phyloP scores from a whole-genome alignment of 2,329 filamentous ascomycete species.

The Dendrostoma leiphaemia region DNA sequence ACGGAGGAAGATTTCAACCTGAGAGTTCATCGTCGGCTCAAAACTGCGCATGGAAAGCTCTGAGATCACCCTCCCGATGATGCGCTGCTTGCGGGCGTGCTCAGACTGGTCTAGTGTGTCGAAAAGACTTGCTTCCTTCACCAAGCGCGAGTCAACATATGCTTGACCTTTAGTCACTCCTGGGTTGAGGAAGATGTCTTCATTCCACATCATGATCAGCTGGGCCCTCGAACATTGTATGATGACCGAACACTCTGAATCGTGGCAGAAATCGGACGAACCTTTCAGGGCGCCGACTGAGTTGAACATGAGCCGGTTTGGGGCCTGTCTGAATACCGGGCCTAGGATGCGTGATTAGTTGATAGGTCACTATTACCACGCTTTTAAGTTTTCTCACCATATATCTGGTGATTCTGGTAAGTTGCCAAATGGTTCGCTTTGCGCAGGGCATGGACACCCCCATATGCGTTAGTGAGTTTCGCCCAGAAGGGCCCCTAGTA shows the following conservation, averaged over 20 bases:
- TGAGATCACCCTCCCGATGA: conserved; percentile 1
- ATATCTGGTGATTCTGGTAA: neutral
- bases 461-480: neutral
- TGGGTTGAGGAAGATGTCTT: conserved; percentile 4
- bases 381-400: neutral
- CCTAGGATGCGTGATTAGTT: neutral
- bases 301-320: conserved; percentile 5
- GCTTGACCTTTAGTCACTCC: conserved; percentile 6
- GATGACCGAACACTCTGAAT: neutral
- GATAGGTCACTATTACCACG: neutral
- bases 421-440: neutral
- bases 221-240: neutral
- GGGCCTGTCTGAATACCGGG: neutral
- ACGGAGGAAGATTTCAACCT: neutral
- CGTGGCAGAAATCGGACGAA: neutral
- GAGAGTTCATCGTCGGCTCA: neutral
- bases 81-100: conserved; percentile 2
- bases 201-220: neutral
- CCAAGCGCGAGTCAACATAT: conserved; percentile 3
- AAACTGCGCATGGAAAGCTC: conserved; percentile 4
- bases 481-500: neutral
- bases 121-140: neutral
- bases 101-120: conserved; percentile 9
- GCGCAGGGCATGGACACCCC: neutral
- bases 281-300: neutral